phyloP scores from a whole-genome alignment of 2,329 filamentous ascomycete species.

The Corniculantispora saksenae region DNA sequence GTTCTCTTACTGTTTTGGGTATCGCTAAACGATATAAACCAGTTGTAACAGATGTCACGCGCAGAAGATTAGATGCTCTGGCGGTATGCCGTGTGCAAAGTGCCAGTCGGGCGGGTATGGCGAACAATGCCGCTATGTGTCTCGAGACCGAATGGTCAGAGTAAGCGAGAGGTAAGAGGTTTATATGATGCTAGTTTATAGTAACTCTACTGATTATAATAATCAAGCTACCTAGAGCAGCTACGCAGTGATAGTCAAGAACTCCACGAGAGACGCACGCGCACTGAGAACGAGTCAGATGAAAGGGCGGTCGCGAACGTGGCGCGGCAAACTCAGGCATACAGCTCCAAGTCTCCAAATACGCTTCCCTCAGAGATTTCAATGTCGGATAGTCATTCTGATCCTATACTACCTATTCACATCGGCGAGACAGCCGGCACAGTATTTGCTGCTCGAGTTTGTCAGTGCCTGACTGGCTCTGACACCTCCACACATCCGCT shows the following conservation, averaged over 20 bases:
- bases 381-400: neutral
- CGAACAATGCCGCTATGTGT: neutral
- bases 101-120: neutral
- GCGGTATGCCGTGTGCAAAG: neutral
- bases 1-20: neutral
- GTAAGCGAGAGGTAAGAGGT: neutral
- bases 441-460: neutral
- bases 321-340: too few species aligned
- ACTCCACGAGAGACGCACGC: neutral
- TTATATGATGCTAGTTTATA: neutral
- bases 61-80: neutral
- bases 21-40: neutral
- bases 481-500: neutral
- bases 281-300: neutral
- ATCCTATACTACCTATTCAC: neutral
- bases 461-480: neutral
- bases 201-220: too few species aligned
- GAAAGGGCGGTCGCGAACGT: too few species aligned
- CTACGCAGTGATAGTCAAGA: neutral
- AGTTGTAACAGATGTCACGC: neutral
- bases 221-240: neutral
- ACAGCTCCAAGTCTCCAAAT: neutral
- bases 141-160: neutral
- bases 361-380: neutral
- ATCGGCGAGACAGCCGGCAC: constrained; percentile 1